Conservation (phyloP, 1,139 yeast species). For the Martiniozyma asiatica region DNA sequence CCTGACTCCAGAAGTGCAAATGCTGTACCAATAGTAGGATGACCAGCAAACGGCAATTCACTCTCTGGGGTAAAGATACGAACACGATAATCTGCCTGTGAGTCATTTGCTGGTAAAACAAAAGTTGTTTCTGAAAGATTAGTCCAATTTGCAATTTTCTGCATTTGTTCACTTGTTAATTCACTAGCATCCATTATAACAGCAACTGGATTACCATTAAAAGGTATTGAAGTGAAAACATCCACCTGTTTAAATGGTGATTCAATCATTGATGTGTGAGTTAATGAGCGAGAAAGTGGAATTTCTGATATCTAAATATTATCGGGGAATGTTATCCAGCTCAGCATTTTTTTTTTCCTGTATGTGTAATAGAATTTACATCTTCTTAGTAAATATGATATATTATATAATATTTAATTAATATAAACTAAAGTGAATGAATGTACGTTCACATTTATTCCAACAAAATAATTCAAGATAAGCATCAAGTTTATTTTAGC, state of each 20-base stretch:
- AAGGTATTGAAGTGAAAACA: conserved; percentile 31
- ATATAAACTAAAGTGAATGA: no score
- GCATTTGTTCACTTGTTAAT: conserved; percentile 28
- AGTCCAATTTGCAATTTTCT: conserved; percentile 40
- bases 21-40: conserved; percentile 45
- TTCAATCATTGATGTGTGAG: no score
- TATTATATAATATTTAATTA: no score
- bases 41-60: conserved; percentile 51
- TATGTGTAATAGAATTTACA: no score
- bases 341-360: no score
- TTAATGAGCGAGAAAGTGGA: no score
- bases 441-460: no score
- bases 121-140: conserved; percentile 47
- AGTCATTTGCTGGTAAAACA: conserved; percentile 27
- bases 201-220: conserved; percentile 45
- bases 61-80: conserved; percentile 34
- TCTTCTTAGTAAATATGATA: no score
- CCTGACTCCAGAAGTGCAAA: conserved; percentile 30
- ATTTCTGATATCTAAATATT: no score
- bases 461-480: no score
- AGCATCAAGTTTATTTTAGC: no score
- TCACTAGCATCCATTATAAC: conserved; percentile 13
- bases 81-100: conserved; percentile 31
- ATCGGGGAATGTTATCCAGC: no score
- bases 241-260: conserved; percentile 44